Conservation (phyloP, 1,284 basidiomycete genomes). For the Gomphus bonarii region DNA sequence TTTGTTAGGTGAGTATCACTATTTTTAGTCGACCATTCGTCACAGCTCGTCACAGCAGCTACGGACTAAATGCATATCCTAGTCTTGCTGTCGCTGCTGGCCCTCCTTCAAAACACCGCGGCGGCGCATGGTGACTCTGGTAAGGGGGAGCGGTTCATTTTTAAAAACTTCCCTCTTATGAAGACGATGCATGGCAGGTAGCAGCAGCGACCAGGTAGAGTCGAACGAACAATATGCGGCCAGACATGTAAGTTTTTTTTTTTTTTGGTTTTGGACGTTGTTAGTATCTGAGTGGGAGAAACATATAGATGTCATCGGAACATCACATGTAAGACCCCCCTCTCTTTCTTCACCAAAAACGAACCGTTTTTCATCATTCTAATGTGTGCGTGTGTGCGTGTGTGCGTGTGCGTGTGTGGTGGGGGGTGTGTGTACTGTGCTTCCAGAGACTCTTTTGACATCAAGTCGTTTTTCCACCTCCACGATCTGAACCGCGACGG, state of each 20-base stretch:
- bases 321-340: constrained; percentile 64
- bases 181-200: constrained; percentile 32
- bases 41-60: not conserved
- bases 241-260: constrained; percentile 36
- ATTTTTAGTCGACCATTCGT: no score
- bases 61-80: not conserved
- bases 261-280: constrained; percentile 6
- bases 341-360: not conserved
- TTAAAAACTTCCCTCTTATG: constrained; percentile 31
- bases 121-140: constrained; percentile 38
- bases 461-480: constrained; percentile 74
- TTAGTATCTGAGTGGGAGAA: constrained; percentile 13
- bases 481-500: constrained; percentile 85
- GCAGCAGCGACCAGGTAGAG: constrained; percentile 20
- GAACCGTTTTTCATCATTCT: no score
- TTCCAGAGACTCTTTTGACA: constrained; percentile 68
- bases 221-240: constrained; percentile 32
- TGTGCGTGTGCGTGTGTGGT: no score
- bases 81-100: constrained; percentile 3
- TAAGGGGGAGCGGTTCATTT: constrained; percentile 3
- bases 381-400: no score
- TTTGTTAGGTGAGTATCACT: no score
- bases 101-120: constrained; percentile 15
- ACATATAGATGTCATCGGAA: constrained; percentile 65
- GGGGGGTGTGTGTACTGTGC: not conserved